Percentiles rank a stretch among this genome's conserved stretches.
phyloP scores from a whole-genome alignment of 2,329 filamentous ascomycete genomes.

The Neonectria neomacrospora region DNA sequence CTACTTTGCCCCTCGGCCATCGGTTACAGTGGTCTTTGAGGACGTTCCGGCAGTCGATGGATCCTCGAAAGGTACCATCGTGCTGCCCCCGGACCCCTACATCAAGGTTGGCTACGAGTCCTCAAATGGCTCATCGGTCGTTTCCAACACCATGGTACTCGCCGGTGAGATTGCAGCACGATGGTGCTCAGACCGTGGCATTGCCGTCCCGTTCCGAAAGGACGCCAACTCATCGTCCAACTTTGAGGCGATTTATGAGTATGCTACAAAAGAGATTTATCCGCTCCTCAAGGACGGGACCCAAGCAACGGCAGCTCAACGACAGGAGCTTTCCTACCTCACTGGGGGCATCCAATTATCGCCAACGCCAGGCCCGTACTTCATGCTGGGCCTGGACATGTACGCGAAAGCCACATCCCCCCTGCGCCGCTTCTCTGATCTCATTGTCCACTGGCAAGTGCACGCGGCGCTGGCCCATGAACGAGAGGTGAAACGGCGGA shows the following conservation, averaged over 20 bases:
- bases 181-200: slow-evolving; percentile 67
- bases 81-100: slow-evolving; percentile 60
- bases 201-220: slow-evolving; percentile 69
- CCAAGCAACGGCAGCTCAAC: slow-evolving; percentile 48
- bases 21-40: slow-evolving; percentile 57
- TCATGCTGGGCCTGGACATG: slow-evolving; percentile 67
- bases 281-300: slow-evolving; percentile 47
- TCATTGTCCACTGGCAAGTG: slow-evolving; percentile 75
- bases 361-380: slow-evolving; percentile 64
- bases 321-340: slow-evolving; percentile 44
- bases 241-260: slow-evolving; percentile 50
- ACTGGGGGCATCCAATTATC: slow-evolving; percentile 64
- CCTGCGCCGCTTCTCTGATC: slow-evolving; percentile 71
- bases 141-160: slow-evolving; percentile 65
- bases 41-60: slow-evolving; percentile 39
- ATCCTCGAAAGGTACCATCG: slow-evolving; percentile 20
- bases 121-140: slow-evolving; percentile 49
- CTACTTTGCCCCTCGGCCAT: slow-evolving; percentile 56
- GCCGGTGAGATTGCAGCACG: slow-evolving; percentile 70
- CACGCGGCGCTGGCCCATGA: slow-evolving; percentile 65
- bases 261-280: slow-evolving; percentile 50
- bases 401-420: slow-evolving; percentile 74
- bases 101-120: slow-evolving; percentile 54
- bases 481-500: slow-evolving; percentile 45
- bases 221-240: slow-evolving; percentile 57